phyloP scores from a whole-genome alignment of 208 protist genomes.

The Trypanosoma cruzi region DNA sequence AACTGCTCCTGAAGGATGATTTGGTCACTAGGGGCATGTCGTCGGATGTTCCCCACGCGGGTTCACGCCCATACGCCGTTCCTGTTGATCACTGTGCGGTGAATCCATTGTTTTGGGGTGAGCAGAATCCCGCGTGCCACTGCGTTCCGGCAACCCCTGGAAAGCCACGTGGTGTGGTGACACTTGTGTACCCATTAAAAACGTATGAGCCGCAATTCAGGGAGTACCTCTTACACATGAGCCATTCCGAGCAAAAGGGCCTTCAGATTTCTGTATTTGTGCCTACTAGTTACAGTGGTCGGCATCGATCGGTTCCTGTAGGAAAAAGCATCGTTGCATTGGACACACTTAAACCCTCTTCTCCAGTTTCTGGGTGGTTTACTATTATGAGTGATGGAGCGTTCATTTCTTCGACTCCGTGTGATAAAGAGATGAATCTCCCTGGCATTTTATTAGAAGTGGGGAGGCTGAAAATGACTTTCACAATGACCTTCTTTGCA shows the following conservation, averaged over 20 bases:
- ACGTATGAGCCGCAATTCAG: conserved; percentile 45
- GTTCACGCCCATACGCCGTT: conserved; percentile 60
- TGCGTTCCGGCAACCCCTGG: conserved; percentile 70
- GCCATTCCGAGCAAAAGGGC: conserved; percentile 47
- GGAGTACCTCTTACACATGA: conserved; percentile 71
- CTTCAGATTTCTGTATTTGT: conserved; percentile 81
- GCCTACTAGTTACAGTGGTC: conserved; percentile 81
- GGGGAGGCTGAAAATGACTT: conserved; percentile 29
- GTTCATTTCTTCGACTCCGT: not conserved
- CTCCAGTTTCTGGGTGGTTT: conserved; percentile 71
- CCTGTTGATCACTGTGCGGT: conserved; percentile 82
- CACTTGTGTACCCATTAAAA: conserved; percentile 82
- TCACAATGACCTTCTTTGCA: conserved; percentile 48
- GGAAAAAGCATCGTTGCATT: conserved; percentile 64
- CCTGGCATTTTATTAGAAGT: conserved; percentile 15
- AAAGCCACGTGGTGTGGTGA: conserved; percentile 46
- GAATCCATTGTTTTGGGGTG: conserved; percentile 80
- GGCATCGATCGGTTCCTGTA: conserved; percentile 46
- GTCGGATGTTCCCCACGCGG: conserved; percentile 9
- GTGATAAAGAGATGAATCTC: not conserved
- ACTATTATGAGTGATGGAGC: conserved; percentile 45
- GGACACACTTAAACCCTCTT: conserved; percentile 39
- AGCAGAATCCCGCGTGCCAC: conserved; percentile 52
- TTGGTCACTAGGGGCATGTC: conserved; percentile 34
- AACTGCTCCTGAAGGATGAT: conserved; percentile 73